phyloP scores from a whole-genome alignment of 2,329 filamentous ascomycete genomes.

The Gnomoniopsis sp. region DNA sequence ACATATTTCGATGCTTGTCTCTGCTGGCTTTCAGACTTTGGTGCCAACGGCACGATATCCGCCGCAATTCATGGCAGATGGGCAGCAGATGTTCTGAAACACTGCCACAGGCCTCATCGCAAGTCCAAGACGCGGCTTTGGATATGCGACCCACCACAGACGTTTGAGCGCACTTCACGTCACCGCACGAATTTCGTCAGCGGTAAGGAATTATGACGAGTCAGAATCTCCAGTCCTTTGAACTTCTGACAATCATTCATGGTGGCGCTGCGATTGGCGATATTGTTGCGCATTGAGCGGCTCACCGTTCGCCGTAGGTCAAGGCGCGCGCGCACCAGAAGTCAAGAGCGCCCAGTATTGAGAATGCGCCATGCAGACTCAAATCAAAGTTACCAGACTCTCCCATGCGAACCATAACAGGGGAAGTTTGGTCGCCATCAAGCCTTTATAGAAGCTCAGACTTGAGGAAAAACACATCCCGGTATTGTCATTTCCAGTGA shows the following conservation, averaged over 20 bases:
- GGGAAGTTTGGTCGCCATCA: neutral
- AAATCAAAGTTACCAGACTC: neutral
- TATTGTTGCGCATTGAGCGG: neutral
- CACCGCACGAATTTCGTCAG: conserved; percentile 11
- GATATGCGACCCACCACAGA: conserved; percentile 23
- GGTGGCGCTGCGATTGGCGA: neutral
- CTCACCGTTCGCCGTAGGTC: neutral
- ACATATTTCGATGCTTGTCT: neutral
- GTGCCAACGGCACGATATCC: neutral
- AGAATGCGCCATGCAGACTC: neutral
- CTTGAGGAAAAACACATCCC: neutral
- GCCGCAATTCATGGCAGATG: neutral
- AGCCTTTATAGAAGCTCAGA: neutral
- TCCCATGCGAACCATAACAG: neutral
- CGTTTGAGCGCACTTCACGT: conserved; percentile 24
- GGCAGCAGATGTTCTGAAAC: conserved; percentile 31
- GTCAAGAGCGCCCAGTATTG: neutral
- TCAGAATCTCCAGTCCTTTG: neutral
- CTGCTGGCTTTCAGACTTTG: neutral
- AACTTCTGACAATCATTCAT: neutral
- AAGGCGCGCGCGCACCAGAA: neutral
- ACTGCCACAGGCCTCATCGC: conserved; percentile 27
- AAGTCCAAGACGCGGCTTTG: conserved; percentile 29
- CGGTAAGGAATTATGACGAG: neutral
- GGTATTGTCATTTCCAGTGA: conserved; percentile 50